Conservation (phyloP, 345 rosid species). For the Crucihimalaya himalaica region DNA sequence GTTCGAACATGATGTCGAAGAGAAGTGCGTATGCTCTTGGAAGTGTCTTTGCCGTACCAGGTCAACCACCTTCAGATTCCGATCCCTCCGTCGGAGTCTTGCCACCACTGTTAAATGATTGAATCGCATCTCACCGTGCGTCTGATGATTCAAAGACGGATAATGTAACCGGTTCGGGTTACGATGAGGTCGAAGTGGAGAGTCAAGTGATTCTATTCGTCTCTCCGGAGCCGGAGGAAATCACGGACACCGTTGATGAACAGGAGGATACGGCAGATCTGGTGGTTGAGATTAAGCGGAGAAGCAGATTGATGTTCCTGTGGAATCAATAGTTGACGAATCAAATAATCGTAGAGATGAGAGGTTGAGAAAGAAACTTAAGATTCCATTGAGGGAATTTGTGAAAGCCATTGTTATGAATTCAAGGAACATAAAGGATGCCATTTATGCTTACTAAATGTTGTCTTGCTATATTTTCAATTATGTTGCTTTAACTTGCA, state of each 20-base stretch:
- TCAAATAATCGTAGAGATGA: not conserved
- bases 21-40: too few species aligned
- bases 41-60: conserved; percentile 33
- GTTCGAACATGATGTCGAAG: too few species aligned
- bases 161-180: not conserved
- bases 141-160: conserved; percentile 8
- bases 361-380: conserved; percentile 18
- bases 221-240: conserved; percentile 26
- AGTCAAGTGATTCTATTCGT: conserved; percentile 24
- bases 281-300: not conserved
- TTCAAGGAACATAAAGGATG: conserved; percentile 10
- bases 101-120: conserved; percentile 9
- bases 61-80: conserved; percentile 28
- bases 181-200: conserved; percentile 12
- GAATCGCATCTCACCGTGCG: not conserved
- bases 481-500: conserved; percentile 43
- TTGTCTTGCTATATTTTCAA: not conserved
- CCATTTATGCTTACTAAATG: not conserved
- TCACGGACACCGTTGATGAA: not conserved
- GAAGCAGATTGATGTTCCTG: not conserved
- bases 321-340: too few species aligned
- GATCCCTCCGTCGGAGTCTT: conserved; percentile 22
- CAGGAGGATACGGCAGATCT: conserved; percentile 19
- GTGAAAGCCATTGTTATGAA: conserved; percentile 41
- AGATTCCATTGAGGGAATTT: conserved; percentile 37